phyloP scores from a whole-genome alignment of 495 filamentous ascomycete species.

The Bryoglossum gracile region DNA sequence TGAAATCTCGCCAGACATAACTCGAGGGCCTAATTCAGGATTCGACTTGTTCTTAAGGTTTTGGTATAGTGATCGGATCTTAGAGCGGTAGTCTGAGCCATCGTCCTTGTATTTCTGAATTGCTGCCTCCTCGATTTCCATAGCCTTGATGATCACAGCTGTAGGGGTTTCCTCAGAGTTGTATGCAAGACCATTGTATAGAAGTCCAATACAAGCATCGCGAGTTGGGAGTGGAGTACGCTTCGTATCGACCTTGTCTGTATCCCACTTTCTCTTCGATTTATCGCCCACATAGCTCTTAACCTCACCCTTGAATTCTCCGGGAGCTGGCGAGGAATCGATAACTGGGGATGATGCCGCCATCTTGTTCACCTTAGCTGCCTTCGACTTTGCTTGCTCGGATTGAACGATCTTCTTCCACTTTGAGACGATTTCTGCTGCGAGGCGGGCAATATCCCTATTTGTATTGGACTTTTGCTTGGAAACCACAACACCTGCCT shows the following conservation, averaged over 20 bases:
- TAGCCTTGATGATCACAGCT: slow-evolving; percentile 57
- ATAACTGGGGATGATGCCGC: slow-evolving; percentile 31
- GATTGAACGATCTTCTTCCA: slow-evolving; percentile 77
- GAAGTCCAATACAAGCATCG: slow-evolving; percentile 77
- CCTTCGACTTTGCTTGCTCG: slow-evolving; percentile 46
- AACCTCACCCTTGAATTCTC: slow-evolving; percentile 34
- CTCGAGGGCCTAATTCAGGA: slow-evolving; percentile 60
- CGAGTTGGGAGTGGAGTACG: slow-evolving; percentile 65
- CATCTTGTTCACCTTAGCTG: slow-evolving; percentile 33
- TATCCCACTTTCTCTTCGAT: slow-evolving; percentile 70
- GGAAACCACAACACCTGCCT: slow-evolving; percentile 83
- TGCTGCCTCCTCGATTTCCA: slow-evolving; percentile 66
- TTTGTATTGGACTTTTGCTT: slow-evolving; percentile 68
- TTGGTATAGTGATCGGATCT: slow-evolving; percentile 84
- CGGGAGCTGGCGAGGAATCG: slow-evolving; percentile 32
- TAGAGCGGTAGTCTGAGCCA: slow-evolving; percentile 65
- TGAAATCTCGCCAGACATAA: slow-evolving; percentile 64
- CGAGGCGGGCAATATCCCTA: slow-evolving; percentile 64
- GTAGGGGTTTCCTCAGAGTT: slow-evolving; percentile 48
- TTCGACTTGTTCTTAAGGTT: slow-evolving; percentile 93
- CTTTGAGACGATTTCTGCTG: slow-evolving; percentile 73
- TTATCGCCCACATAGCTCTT: slow-evolving; percentile 63
- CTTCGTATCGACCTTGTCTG: slow-evolving; percentile 65
- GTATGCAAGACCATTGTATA: slow-evolving; percentile 76
- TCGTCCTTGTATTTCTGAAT: slow-evolving; percentile 58